phyloP scores from a whole-genome alignment of 352 stramenopile species.

The Phytophthora chlamydospora region DNA sequence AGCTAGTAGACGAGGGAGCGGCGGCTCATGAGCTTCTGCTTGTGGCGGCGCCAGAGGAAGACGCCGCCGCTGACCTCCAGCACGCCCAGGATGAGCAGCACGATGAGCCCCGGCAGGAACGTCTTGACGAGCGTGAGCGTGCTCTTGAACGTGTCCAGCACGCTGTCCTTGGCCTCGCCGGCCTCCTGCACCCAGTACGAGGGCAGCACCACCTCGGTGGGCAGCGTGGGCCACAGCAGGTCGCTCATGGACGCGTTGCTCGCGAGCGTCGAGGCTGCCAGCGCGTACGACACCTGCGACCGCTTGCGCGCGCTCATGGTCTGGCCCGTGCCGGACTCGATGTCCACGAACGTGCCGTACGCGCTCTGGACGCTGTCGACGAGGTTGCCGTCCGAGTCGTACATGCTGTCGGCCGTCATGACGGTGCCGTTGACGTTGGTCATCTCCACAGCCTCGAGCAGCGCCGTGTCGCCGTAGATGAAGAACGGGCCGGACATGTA shows the following conservation, averaged over 20 bases:
- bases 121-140: constrained; percentile 50
- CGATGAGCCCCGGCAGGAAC: constrained; percentile 66
- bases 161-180: constrained; percentile 42
- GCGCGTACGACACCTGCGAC: constrained; percentile 59
- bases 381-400: constrained; percentile 48
- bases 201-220: constrained; percentile 62
- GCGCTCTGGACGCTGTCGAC: constrained; percentile 46
- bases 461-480: constrained; percentile 58
- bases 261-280: constrained; percentile 50
- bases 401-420: constrained; percentile 50
- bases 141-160: constrained; percentile 58
- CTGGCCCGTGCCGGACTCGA: constrained; percentile 75
- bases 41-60: constrained; percentile 49
- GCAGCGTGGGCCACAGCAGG: constrained; percentile 57
- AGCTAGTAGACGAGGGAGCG: constrained; percentile 38
- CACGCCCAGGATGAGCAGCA: constrained; percentile 55
- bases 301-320: constrained; percentile 74
- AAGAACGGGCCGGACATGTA: constrained; percentile 78
- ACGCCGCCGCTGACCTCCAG: constrained; percentile 45
- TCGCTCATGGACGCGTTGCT: constrained; percentile 60
- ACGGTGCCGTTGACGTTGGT: constrained; percentile 58
- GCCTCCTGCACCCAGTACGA: constrained; percentile 68
- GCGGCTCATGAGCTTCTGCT: constrained; percentile 31
- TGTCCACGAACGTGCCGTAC: constrained; percentile 71
- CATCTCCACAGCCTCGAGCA: constrained; percentile 56